Evolutionary conservation across 2,329 filamentous ascomycete genomes (phyloP).

Genomic region (Tolypocladium cylindrosporum): DNA sequence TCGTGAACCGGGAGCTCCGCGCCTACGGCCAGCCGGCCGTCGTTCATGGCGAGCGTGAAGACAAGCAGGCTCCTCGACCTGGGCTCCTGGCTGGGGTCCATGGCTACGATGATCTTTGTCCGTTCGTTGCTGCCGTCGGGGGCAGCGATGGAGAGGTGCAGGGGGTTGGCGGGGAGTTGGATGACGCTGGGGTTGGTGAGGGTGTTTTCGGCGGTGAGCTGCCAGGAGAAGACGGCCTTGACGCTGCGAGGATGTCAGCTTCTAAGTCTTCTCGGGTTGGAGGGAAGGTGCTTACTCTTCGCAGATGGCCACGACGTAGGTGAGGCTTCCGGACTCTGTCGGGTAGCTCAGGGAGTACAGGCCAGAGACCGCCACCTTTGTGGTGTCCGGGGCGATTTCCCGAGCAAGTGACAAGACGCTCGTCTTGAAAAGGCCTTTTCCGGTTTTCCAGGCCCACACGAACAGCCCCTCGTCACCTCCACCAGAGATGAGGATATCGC

Average conservation of each 20-base stretch:
- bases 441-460: constrained; percentile 70
- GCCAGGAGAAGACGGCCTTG: constrained; percentile 57
- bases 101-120: constrained; percentile 26
- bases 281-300: constrained; percentile 39
- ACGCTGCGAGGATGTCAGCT: constrained; percentile 25
- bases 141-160: constrained; percentile 36
- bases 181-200: constrained; percentile 39
- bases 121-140: constrained; percentile 8
- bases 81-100: constrained; percentile 24
- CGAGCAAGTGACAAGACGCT: constrained; percentile 37
- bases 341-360: constrained; percentile 26
- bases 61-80: constrained; percentile 18
- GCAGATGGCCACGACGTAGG: constrained; percentile 38
- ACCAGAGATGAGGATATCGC: constrained; percentile 67
- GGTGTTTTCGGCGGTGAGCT: constrained; percentile 34
- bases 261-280: not conserved
- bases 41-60: constrained; percentile 20
- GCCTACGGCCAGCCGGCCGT: constrained; percentile 20
- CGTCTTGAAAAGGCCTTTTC: constrained; percentile 41
- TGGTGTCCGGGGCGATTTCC: constrained; percentile 22
- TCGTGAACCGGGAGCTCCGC: constrained; percentile 15
- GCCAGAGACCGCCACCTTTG: constrained; percentile 37
- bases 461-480: constrained; percentile 74
- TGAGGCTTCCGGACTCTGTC: constrained; percentile 14
- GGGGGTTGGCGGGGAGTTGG: constrained; percentile 52